Evolutionary conservation across 2,329 filamentous ascomycete genomes (phyloP).

Genomic region (Beauveria brongniartii): DNA sequence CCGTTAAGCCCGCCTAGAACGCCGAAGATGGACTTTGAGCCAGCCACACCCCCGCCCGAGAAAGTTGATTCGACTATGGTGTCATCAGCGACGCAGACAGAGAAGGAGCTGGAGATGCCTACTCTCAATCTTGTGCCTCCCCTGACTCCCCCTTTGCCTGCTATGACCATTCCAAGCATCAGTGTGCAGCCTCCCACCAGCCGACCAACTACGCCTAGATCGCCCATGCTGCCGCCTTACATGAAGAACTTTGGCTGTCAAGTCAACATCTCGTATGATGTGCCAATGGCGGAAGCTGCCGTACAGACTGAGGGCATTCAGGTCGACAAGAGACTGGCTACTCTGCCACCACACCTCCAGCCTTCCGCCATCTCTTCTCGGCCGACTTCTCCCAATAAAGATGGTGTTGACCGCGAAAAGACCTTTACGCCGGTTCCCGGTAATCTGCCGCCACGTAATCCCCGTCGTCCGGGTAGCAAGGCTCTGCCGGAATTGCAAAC

Average conservation of each 20-base stretch:
- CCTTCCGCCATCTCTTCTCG: constrained; percentile 65
- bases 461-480: constrained; percentile 43
- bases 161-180: constrained; percentile 69
- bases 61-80: constrained; percentile 34
- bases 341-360: constrained; percentile 68
- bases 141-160: constrained; percentile 26
- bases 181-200: constrained; percentile 84
- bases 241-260: constrained; percentile 79
- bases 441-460: constrained; percentile 51
- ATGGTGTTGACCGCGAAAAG: constrained; percentile 25
- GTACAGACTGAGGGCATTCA: constrained; percentile 89
- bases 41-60: constrained; percentile 33
- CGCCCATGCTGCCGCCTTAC: constrained; percentile 69
- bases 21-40: constrained; percentile 43
- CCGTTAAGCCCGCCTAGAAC: constrained; percentile 59
- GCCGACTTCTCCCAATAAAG: constrained; percentile 43
- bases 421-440: constrained; percentile 45
- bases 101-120: constrained; percentile 14
- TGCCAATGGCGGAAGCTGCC: constrained; percentile 25
- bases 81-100: constrained; percentile 57
- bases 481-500: constrained; percentile 35
- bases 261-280: constrained; percentile 38
- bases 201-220: constrained; percentile 68
- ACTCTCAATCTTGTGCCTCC: constrained; percentile 18
- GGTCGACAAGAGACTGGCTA: constrained; percentile 67